A percentile compares a stretch with the other conserved stretches of the same genome.
Conservation (phyloP, 2,329 filamentous ascomycete genomes). For the Dactylellina cionopaga region DNA sequence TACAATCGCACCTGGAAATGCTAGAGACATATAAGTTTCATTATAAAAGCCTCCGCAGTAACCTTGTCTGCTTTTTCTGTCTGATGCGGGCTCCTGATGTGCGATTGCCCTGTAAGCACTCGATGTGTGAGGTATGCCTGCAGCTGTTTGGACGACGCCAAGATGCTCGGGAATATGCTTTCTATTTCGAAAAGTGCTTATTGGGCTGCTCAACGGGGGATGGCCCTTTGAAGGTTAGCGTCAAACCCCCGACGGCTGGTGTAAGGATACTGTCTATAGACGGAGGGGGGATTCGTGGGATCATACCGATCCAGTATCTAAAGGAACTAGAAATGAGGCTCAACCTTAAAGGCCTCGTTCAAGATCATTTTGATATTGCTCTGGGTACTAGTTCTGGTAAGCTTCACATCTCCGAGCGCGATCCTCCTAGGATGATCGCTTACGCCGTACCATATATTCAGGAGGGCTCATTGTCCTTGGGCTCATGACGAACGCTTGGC, state of each 20-base stretch:
- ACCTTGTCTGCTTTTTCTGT: constrained; percentile 1
- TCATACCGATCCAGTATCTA: constrained; percentile 11
- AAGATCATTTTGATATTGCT: constrained; percentile 27
- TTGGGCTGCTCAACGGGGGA: not conserved
- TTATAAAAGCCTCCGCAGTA: not conserved
- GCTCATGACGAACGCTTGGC: constrained; percentile 21
- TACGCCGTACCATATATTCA: too few relatives aligned
- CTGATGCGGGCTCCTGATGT: constrained; percentile 9
- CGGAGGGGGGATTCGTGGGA: constrained; percentile 14
- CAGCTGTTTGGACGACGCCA: not conserved
- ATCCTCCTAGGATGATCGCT: not conserved
- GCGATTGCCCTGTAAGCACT: constrained; percentile 7
- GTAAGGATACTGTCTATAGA: constrained; percentile 15
- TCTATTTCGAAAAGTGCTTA: constrained; percentile 4
- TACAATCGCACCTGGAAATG: not conserved
- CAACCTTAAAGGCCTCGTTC: not conserved
- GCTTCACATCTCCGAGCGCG: not conserved
- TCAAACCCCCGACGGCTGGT: constrained; percentile 10
- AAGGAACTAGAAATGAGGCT: constrained; percentile 8
- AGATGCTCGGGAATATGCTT: not conserved
- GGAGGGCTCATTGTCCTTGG: constrained; percentile 14
- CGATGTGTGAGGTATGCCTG: constrained; percentile 10
- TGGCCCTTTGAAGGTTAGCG: not conserved
- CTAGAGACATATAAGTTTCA: not conserved
- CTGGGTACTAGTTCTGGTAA: constrained; percentile 13